These are phyloP conservation scores for Citrus australasica DNA, from an alignment of 345 rosid genomes.

Conservation along the genomic window DNA sequence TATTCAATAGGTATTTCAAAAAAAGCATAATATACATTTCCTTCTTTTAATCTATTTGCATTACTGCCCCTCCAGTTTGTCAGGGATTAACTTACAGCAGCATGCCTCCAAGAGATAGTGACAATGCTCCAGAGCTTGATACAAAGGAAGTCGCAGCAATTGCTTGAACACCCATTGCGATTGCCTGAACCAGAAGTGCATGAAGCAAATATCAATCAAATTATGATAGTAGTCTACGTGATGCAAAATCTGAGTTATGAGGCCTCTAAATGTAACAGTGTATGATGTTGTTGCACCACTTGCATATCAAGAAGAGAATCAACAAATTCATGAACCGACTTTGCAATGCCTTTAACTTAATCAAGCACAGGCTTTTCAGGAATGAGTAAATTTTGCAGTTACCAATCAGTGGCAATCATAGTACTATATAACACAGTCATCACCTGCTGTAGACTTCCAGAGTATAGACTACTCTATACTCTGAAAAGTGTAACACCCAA, in stretches of 20 bases:
- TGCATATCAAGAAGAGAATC: not conserved
- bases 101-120: constrained; percentile 89
- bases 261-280: not conserved
- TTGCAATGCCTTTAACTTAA: not conserved
- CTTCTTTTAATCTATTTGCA: not conserved
- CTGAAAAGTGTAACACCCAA: not conserved
- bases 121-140: constrained; percentile 47
- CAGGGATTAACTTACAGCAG: constrained; percentile 58
- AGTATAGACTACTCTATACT: not conserved
- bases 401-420: not conserved
- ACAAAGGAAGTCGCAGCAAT: constrained; percentile 60
- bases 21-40: not conserved
- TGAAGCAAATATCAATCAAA: not conserved
- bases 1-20: not conserved
- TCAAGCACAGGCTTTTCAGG: not conserved
- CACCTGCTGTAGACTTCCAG: not conserved
- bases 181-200: constrained; percentile 42
- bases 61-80: not conserved
- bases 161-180: constrained; percentile 72
- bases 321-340: not conserved
- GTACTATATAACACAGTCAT: not conserved
- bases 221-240: not conserved
- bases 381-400: not conserved
- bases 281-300: not conserved
- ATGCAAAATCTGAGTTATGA: not conserved